Evolutionary conservation across 169 alveolate species (phyloP).

Genomic region (Cardiosporidium cionae): DNA sequence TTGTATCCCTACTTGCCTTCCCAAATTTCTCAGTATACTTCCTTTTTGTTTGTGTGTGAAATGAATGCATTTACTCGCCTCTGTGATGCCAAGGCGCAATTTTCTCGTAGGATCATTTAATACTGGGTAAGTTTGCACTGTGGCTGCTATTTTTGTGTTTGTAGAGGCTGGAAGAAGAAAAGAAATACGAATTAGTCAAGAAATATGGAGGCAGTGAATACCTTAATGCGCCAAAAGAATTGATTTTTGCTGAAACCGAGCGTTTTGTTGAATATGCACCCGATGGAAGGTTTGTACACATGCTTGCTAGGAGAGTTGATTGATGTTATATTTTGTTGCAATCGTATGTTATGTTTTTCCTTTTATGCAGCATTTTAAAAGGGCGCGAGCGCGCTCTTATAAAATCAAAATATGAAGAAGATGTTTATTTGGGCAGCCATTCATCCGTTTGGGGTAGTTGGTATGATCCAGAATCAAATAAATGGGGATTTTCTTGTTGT

Average conservation of each 20-base stretch:
- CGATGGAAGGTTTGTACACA: background rate
- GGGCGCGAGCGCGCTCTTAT: slow-evolving; percentile 23
- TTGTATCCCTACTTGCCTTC: no score
- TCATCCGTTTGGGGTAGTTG: slow-evolving; percentile 75
- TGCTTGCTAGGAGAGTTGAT: background rate
- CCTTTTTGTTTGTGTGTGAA: no score
- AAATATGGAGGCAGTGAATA: slow-evolving; percentile 32
- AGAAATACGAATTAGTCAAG: slow-evolving; percentile 4
- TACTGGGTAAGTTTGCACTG: no score
- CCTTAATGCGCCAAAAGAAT: background rate
- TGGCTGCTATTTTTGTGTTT: background rate
- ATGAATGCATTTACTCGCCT: no score
- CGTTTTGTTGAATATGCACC: slow-evolving; percentile 1
- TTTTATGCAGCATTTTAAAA: background rate
- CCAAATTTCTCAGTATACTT: no score
- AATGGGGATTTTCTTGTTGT: slow-evolving; percentile 83
- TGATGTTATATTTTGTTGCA: background rate
- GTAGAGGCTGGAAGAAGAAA: slow-evolving; percentile 11
- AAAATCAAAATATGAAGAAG: slow-evolving; percentile 62
- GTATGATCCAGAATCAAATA: slow-evolving; percentile 52
- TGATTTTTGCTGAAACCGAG: slow-evolving; percentile 15
- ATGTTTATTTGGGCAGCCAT: slow-evolving; percentile 60
- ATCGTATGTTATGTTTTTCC: background rate
- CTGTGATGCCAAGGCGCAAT: no score
- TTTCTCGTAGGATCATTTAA: no score